Evolutionary conservation across 225 moss, liverwort and hornwort species (phyloP), one percentile per base, ranked within the genome.

Genomic region (Climacium dendroides): DNA sequence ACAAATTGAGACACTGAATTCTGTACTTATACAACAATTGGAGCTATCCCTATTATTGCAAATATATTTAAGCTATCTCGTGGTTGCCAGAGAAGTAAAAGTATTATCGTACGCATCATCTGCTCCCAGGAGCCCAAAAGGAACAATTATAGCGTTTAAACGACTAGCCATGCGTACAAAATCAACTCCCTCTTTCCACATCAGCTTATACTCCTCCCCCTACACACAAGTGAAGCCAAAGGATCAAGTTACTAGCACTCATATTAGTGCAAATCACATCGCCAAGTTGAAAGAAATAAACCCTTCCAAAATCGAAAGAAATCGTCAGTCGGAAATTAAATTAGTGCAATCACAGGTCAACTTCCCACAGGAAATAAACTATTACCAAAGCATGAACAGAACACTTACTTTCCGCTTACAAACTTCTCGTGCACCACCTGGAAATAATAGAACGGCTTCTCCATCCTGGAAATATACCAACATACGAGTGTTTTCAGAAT

Each of bases 151-250:
- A 57, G 98, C 96, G 55, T 95, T 94, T 45, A 96, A 90, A 65
- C 96, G 94, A 89, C 87, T 93, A 48, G 98, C 98, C 98, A 98
- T 95, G 72, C 98, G 96, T 48, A 98, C 98, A 87, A 98, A 98
- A 89, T 98, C 98, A 71, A 95, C 93, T 48, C 94, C 93, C 70
- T 95, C 90, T 85, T 91, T 96, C 98, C 98, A 98, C 77, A 98
- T 84, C 87, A 98, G 84, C 87, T 98, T 98, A 88, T 98, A 98
- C 86, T 97, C 83, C 87, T 98, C 98, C 75, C 96, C 98, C 98
- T 98, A 30, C 60, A 85, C 87, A 83, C 58, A 76, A 15, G 71
- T 55, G 37, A 41, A 67, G 45, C 28, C 74, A 79, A 63, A 30
- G 48, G 69, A 76, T 57, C 58, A 32, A 69, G 12, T 47, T 58